Evolutionary conservation across 176 grass and related monocot genomes (phyloP).

Genomic region (Carex kokanica): DNA sequence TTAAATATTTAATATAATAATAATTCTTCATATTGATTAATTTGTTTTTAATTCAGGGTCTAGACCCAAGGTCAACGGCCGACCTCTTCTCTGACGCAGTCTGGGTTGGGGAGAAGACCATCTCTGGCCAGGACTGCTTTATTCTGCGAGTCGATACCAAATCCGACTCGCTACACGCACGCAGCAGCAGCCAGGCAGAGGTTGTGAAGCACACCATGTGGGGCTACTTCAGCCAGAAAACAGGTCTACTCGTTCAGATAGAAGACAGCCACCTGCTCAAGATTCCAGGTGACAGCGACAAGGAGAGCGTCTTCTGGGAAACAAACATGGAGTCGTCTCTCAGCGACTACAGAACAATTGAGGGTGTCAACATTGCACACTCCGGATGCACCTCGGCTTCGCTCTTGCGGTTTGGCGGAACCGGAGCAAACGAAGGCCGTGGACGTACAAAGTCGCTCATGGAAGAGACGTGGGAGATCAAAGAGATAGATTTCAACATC

Average conservation of each 20-base stretch:
- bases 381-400: constrained; percentile 57
- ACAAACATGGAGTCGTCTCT: constrained; percentile 87
- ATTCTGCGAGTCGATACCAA: constrained; percentile 76
- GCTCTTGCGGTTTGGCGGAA: constrained; percentile 61
- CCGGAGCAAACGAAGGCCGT: constrained; percentile 25
- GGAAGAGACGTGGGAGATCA: constrained; percentile 80
- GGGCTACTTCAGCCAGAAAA: constrained; percentile 96
- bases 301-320: constrained; percentile 74
- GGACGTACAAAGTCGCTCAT: constrained; percentile 53
- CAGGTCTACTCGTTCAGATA: constrained; percentile 75
- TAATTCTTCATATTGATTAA: neutral
- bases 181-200: constrained; percentile 74
- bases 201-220: constrained; percentile 83
- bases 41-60: constrained; percentile 47
- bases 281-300: constrained; percentile 41
- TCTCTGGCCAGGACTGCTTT: constrained; percentile 80
- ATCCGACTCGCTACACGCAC: constrained; percentile 49
- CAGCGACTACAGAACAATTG: constrained; percentile 67
- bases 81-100: constrained; percentile 76
- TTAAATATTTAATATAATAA: neutral
- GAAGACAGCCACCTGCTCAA: constrained; percentile 92
- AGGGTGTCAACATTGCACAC: constrained; percentile 88
- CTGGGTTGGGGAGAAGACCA: constrained; percentile 67
- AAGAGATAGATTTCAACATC: constrained; percentile 94
- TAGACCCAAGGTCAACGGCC: constrained; percentile 80